These are phyloP conservation scores for Lolium perenne DNA, from an alignment of 176 grass and related monocot species.

Conservation along the genomic window DNA sequence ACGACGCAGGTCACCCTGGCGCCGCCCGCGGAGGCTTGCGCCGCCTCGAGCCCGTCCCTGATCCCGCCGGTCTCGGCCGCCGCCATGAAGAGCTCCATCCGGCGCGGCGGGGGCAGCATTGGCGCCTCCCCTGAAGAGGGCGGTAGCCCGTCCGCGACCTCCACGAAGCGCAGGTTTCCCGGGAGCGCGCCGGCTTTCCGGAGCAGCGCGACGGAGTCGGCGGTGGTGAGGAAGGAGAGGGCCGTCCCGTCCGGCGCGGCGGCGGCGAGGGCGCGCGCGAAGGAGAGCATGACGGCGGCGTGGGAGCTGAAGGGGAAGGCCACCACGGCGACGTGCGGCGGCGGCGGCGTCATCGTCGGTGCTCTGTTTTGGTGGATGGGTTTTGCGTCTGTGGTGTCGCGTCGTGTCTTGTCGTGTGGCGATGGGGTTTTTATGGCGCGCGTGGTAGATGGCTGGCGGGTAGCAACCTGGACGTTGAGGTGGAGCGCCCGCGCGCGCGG, in stretches of 20 bases:
- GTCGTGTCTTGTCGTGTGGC: too few species aligned
- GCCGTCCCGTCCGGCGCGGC: background rate
- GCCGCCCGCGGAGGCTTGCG: slow-evolving; percentile 7
- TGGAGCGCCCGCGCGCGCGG: background rate
- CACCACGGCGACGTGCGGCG: slow-evolving; percentile 55
- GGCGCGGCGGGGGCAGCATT: background rate
- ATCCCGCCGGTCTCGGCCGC: slow-evolving; percentile 44
- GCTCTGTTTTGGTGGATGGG: too few species aligned
- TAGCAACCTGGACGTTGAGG: background rate
- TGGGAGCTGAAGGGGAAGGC: slow-evolving; percentile 75
- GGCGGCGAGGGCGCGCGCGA: slow-evolving; percentile 52
- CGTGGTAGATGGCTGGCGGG: background rate
- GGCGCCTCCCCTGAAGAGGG: fast-evolving
- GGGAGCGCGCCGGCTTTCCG: background rate
- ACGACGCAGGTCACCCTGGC: slow-evolving; percentile 59
- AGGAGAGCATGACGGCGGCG: slow-evolving; percentile 41
- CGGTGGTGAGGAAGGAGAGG: slow-evolving; percentile 54
- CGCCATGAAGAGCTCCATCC: slow-evolving; percentile 56
- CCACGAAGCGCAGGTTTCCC: too few species aligned
- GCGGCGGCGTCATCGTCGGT: background rate
- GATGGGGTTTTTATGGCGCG: slow-evolving; percentile 17
- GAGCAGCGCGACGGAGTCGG: slow-evolving; percentile 23
- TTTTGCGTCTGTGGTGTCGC: too few species aligned
- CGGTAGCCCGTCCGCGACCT: too few species aligned
- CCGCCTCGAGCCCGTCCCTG: slow-evolving; percentile 39